A percentile compares a stretch with the other conserved stretches of the same genome.
Evolutionary conservation across 2,329 filamentous ascomycete species (phyloP).

Genomic region (Cladosporium velox): DNA sequence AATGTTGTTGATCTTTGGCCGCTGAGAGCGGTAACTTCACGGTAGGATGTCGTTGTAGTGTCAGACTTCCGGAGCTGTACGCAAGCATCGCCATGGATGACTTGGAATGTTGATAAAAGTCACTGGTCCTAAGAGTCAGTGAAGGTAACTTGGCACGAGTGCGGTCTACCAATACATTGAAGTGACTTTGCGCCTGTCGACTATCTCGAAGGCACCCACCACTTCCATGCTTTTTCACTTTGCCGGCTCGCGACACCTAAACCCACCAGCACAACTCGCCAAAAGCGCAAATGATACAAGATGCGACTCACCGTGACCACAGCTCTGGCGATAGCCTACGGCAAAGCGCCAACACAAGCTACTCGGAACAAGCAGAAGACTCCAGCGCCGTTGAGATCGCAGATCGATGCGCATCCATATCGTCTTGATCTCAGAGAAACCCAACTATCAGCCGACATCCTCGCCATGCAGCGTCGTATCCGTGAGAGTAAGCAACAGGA

Average conservation of each 20-base stretch:
- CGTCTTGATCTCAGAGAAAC: background rate
- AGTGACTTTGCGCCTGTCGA: background rate
- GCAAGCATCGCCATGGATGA: background rate
- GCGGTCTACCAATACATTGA: background rate
- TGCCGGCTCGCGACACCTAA: background rate
- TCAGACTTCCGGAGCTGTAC: background rate
- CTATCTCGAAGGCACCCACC: background rate
- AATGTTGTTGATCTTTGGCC: background rate
- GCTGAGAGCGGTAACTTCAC: background rate
- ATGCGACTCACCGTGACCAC: background rate
- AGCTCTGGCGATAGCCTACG: constrained; percentile 1
- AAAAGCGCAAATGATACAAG: background rate
- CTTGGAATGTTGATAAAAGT: background rate
- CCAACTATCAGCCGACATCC: background rate
- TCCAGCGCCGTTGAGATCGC: too few relatives aligned
- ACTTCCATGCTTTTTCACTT: background rate
- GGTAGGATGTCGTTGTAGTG: background rate
- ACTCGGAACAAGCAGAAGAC: background rate
- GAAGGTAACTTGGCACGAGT: background rate
- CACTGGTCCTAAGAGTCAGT: background rate
- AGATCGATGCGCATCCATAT: background rate
- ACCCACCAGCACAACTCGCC: background rate
- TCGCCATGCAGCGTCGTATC: constrained; percentile 10
- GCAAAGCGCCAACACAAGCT: background rate
- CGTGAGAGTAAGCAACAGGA: background rate